Evolutionary conservation across 371 early-diverging fungal genomes (phyloP), one percentile per base, ranked within the genome.

Genomic region (Mucor sp.): DNA sequence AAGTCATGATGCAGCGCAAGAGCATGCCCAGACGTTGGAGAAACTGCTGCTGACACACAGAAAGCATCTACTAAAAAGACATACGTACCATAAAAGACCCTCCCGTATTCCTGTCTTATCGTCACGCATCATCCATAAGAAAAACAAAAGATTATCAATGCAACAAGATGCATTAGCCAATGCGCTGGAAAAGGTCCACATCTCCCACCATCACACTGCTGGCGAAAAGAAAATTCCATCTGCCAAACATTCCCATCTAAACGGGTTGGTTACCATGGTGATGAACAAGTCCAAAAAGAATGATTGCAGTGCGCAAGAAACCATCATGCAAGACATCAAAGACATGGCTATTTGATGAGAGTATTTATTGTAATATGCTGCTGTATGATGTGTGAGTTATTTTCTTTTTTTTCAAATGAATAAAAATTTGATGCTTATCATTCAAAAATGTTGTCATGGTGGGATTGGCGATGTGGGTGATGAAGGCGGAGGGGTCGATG

Each of bases 31-130:
- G 21, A 60, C 48, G 19, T 53, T 66, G 50, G 59, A 66, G 14
- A 35, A 32, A 6, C 15, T 66, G 19, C 17, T 66, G 21, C 37
- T 59, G 23, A 9, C 32, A 32, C 32, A 35, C 19, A 48, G 47
- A 59, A 66, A 39, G 28, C 62, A 37, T 9, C n/a, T 7, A 19
- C 14, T 32, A 14, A 35, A 32, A 6, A 35, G 50, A 23, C 57
- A 41, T 27, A 15, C 23, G 6, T 23, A 59, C 53, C 39, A 39
- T 21, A 64, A 64, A 30, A 39, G 61, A 30, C 67, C 67, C 8
- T 67, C 67, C 15, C 60, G 62, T 21, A 67, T 67, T 37, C 67
- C 67, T 32, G 25, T 67, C 25, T 56, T 61, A 33, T 60, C 67
- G n/a, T 61, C 61, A n/a, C 67, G 67, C 23, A 39, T 67, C 3